Conservation (phyloP, 1,284 basidiomycete genomes). For the Taiwanofungus camphoratus region DNA sequence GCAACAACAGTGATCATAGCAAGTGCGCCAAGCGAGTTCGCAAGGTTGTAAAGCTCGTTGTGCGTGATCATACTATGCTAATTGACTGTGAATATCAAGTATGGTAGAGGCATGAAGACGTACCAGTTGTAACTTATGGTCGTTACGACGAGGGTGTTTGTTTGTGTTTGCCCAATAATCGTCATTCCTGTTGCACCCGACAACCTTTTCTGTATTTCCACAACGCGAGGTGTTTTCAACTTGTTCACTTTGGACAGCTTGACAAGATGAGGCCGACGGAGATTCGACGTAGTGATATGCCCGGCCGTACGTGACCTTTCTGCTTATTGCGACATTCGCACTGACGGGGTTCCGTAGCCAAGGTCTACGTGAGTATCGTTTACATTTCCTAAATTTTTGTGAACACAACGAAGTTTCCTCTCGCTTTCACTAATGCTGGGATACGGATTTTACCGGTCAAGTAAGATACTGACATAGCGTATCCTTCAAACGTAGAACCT, state of each 20-base stretch:
- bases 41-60: constrained; percentile 74
- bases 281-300: constrained; percentile 66
- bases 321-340: not conserved
- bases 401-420: too few species aligned
- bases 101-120: constrained; percentile 2
- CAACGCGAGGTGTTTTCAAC: constrained; percentile 6
- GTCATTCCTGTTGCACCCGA: constrained; percentile 16
- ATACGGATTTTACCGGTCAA: not conserved
- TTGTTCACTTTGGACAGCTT: constrained; percentile 10
- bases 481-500: constrained; percentile 49
- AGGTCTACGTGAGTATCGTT: constrained; percentile 57
- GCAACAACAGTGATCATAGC: constrained; percentile 80
- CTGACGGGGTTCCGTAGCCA: constrained; percentile 32
- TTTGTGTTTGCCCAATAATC: constrained; percentile 18
- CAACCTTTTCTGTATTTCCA: constrained; percentile 5
- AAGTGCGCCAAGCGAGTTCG: constrained; percentile 78
- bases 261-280: constrained; percentile 65
- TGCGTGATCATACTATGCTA: constrained; percentile 64
- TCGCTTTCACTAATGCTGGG: not conserved
- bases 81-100: not conserved
- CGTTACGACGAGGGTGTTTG: constrained; percentile 18
- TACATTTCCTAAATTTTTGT: not conserved
- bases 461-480: not conserved
- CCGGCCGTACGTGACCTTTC: constrained; percentile 54
- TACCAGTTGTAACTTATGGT: constrained; percentile 18